phyloP scores from a whole-genome alignment of 2,329 filamentous ascomycete species.

The Drechmeria coniospora region DNA sequence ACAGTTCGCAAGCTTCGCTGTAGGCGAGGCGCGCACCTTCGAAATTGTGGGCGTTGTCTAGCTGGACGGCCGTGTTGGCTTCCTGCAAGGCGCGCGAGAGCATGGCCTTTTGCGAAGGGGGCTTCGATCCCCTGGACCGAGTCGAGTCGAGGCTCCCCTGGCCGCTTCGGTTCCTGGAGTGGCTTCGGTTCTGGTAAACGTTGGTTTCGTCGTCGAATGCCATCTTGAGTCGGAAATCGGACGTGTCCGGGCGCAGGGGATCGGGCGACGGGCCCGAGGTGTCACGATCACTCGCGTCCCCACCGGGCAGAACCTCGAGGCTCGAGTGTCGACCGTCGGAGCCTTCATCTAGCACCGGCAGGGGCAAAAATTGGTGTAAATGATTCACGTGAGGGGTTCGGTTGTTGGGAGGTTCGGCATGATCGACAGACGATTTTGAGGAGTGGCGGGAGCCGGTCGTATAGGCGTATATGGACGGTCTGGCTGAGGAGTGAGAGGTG shows the following conservation, averaged over 20 bases:
- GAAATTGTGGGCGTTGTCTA: slow-evolving; percentile 93
- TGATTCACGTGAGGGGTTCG: slow-evolving; percentile 3
- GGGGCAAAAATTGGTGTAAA: slow-evolving; percentile 11
- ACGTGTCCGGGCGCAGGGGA: slow-evolving; percentile 3
- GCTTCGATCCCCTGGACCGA: slow-evolving; percentile 18
- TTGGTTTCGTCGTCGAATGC: slow-evolving; percentile 16
- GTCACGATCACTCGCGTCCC: slow-evolving; percentile 4
- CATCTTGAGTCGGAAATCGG: slow-evolving; percentile 10
- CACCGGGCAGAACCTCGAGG: slow-evolving; percentile 3
- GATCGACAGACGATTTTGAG: not conserved
- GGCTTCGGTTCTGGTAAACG: slow-evolving; percentile 13
- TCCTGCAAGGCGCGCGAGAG: slow-evolving; percentile 89
- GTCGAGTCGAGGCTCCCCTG: slow-evolving; percentile 17
- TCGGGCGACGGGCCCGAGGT: slow-evolving; percentile 6
- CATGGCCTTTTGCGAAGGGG: slow-evolving; percentile 83
- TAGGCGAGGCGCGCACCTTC: slow-evolving; percentile 85
- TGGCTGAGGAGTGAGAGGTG: not conserved
- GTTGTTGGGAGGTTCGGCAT: not conserved
- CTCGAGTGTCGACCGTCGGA: slow-evolving; percentile 2
- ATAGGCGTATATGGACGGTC: not conserved
- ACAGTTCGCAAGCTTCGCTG: slow-evolving; percentile 71
- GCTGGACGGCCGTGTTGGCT: slow-evolving; percentile 84
- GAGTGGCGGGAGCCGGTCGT: not conserved
- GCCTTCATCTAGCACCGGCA: slow-evolving; percentile 9
- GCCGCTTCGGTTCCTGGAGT: slow-evolving; percentile 16